These are phyloP conservation scores for Trichosporon ovoides DNA, from an alignment of 1,284 basidiomycete genomes.

Conservation along the genomic window DNA sequence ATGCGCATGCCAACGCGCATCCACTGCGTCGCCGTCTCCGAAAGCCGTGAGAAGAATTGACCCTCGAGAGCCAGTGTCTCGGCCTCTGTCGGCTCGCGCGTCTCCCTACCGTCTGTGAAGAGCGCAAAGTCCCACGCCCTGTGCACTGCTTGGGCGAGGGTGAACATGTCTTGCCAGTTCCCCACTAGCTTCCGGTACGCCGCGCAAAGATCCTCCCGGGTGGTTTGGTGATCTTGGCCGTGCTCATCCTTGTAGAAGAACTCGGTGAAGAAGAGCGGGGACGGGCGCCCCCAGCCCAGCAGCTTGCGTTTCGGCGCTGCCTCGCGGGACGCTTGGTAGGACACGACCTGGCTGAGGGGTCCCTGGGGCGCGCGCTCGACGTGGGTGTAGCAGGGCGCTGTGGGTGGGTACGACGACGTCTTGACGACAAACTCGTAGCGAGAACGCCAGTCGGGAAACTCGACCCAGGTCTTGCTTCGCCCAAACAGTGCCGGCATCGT, in stretches of 20 bases:
- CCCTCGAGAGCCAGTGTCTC: neutral
- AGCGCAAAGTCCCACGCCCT: neutral
- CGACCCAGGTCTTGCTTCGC: neutral
- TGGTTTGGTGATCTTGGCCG: neutral
- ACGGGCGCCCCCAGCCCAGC: neutral
- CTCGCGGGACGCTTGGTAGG: neutral
- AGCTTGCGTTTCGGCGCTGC: neutral
- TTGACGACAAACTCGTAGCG: neutral
- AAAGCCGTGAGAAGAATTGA: neutral
- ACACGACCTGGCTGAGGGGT: neutral
- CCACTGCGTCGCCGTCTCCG: neutral
- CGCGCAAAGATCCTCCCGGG: neutral
- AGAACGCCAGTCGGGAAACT: neutral
- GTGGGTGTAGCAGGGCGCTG: too few species aligned
- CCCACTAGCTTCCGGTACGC: neutral
- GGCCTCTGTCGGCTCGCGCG: neutral
- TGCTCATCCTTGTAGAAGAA: neutral
- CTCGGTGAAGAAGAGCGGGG: neutral
- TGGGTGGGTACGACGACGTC: neutral
- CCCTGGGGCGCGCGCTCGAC: neutral
- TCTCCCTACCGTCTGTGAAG: neutral
- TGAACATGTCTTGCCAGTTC: neutral
- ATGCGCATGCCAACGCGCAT: neutral
- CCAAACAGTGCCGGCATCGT: too few species aligned
- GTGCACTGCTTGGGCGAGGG: neutral